Conservation (phyloP, 2,329 filamentous ascomycete species). For the Aspergillus novofumigatus region DNA sequence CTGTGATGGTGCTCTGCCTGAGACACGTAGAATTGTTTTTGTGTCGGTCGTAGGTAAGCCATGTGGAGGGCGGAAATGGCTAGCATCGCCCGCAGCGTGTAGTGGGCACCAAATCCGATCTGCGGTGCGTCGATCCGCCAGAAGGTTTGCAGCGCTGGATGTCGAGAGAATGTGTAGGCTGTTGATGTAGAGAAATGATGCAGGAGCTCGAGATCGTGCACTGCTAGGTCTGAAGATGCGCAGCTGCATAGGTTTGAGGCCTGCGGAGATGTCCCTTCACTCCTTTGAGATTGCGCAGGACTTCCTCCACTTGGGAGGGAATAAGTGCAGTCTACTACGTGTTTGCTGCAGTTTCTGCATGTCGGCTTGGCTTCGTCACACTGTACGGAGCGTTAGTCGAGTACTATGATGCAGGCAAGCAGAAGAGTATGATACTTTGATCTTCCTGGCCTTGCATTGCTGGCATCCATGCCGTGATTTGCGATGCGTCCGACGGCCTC, state of each 20-base stretch:
- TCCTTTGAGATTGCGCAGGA: not conserved
- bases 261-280: not conserved
- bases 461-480: slow-evolving; percentile 26
- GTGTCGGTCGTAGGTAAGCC: slow-evolving; percentile 36
- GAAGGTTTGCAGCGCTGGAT: slow-evolving; percentile 41
- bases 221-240: slow-evolving; percentile 8
- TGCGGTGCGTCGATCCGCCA: slow-evolving; percentile 48
- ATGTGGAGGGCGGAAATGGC: slow-evolving; percentile 50
- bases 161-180: slow-evolving; percentile 44
- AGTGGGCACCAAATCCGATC: slow-evolving; percentile 45
- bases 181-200: slow-evolving; percentile 52
- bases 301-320: not conserved
- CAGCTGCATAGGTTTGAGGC: not conserved
- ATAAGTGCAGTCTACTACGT: slow-evolving; percentile 21
- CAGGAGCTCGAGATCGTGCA: slow-evolving; percentile 50
- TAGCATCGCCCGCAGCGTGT: slow-evolving; percentile 48
- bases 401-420: not conserved
- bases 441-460: slow-evolving; percentile 25
- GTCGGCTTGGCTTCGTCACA: slow-evolving; percentile 25
- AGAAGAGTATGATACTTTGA: slow-evolving; percentile 19
- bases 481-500: slow-evolving; percentile 20
- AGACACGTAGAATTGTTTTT: slow-evolving; percentile 36
- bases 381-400: slow-evolving; percentile 5
- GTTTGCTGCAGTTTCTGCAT: slow-evolving; percentile 22
- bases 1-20: slow-evolving; percentile 38